Evolutionary conservation across 1,284 basidiomycete species (phyloP), one percentile per base, ranked within the genome.

Genomic region (Ceratobasidium sp.): DNA sequence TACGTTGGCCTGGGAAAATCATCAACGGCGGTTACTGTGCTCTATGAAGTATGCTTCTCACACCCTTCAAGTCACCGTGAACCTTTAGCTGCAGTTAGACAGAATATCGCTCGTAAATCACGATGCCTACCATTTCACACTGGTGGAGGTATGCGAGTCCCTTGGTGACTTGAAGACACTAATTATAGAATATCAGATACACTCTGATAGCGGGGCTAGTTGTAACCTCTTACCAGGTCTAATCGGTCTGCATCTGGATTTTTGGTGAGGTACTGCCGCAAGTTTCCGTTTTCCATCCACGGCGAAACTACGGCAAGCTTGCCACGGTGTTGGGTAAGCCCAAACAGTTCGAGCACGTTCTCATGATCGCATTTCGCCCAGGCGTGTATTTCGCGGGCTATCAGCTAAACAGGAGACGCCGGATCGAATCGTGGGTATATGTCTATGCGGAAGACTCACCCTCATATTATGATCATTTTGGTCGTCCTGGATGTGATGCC

Each of bases 241-340:
- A 35, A n/a, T 12, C 60, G 30, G 20, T 64, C 60, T 4, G 18
- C 35, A 14, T 8, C 30, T 16, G 60, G 60, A 1, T 38, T 64
- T 8, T 64, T 64, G 14, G 14, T 16, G 7, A 64, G 7, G 16
- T 64, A 64, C 30, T 35, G 8, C 16, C 5, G 60, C 20, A 64
- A n/a, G 10, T 6, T 38, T 18, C 60, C 60, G 41, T 64, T 64
- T 8, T 35, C 60, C 60, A 64, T 64, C 60, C 60, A 64, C 14
- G 35, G 60, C 4, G 60, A 35, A 0, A 64, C 60, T 0, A 64
- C 30, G 0, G 33, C 30, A 20, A 64, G 18, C 16, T n/a, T 7
- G 33, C 20, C 60, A 4, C 33, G 33, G 41, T 7, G 30, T 2
- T 5, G 7, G 0, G 60, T 30, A 10, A 64, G 35, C 33, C 60